Evolutionary conservation across 192 early-diverging fungal genomes (phyloP).

Genomic region (Spizellomyces punctatus): DNA sequence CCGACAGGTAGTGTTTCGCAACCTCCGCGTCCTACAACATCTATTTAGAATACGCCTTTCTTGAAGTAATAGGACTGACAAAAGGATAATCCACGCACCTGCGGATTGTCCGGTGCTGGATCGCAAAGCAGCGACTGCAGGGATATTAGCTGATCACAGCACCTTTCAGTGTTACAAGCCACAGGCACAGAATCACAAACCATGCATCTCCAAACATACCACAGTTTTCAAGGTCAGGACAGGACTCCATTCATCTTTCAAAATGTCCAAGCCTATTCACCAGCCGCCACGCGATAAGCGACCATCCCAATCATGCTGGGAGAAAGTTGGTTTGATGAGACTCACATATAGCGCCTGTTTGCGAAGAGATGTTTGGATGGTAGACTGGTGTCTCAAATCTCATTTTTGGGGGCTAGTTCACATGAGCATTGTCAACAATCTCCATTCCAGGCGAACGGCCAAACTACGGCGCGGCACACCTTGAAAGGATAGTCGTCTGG

Average conservation of each 20-base stretch:
- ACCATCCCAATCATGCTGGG: neutral
- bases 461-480: conserved; percentile 31
- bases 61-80: neutral
- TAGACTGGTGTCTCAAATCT: conserved; percentile 57
- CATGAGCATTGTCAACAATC: conserved; percentile 6
- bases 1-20: conserved; percentile 47
- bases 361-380: conserved; percentile 61
- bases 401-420: conserved; percentile 30
- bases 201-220: conserved; percentile 4
- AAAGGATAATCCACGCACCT: conserved; percentile 46
- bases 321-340: neutral
- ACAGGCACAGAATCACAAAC: too few relatives aligned
- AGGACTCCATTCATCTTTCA: conserved; percentile 60
- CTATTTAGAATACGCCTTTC: neutral
- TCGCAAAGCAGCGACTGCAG: conserved; percentile 55
- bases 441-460: neutral
- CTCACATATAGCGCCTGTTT: conserved; percentile 49
- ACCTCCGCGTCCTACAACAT: conserved; percentile 48
- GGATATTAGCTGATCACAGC: conserved; percentile 43
- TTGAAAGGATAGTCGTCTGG: conserved; percentile 52
- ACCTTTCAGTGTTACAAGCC: neutral
- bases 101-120: conserved; percentile 57
- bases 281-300: conserved; percentile 30
- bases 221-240: conserved; percentile 59
- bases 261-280: conserved; percentile 48